Evolutionary conservation across 179 eudicot species (phyloP).

Genomic region (Sideroxylon spinosum): DNA sequence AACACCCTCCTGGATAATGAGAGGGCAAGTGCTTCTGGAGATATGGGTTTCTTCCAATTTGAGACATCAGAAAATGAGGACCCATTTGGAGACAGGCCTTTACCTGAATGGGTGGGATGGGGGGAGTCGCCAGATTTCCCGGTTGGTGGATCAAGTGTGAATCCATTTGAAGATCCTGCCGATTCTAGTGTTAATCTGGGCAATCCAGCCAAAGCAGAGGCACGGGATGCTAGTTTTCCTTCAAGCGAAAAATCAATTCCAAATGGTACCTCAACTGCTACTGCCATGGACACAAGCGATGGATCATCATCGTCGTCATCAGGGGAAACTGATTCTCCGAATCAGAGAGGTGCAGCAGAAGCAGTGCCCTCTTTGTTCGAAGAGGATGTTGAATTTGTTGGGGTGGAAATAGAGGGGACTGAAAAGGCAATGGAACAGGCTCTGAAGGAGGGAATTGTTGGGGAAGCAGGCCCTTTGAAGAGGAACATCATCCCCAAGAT

Average conservation of each 20-base stretch:
- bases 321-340: slow-evolving; percentile 25
- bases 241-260: slow-evolving; percentile 37
- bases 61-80: slow-evolving; percentile 41
- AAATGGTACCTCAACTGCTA: slow-evolving; percentile 37
- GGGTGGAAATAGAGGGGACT: slow-evolving; percentile 88
- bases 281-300: slow-evolving; percentile 27
- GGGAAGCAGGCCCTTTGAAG: slow-evolving; percentile 93
- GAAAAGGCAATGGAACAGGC: slow-evolving; percentile 98
- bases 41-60: slow-evolving; percentile 34
- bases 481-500: slow-evolving; percentile 37
- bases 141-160: slow-evolving; percentile 51
- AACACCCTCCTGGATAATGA: slow-evolving; percentile 17
- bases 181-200: slow-evolving; percentile 14
- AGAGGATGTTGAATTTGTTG: slow-evolving; percentile 96
- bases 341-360: slow-evolving; percentile 31
- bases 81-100: slow-evolving; percentile 51
- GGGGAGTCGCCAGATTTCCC: slow-evolving; percentile 51
- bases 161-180: slow-evolving; percentile 58
- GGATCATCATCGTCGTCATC: slow-evolving; percentile 15
- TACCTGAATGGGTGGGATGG: slow-evolving; percentile 79
- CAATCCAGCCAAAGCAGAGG: slow-evolving; percentile 23
- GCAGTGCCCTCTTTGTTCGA: slow-evolving; percentile 77
- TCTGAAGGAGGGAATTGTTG: slow-evolving; percentile 90
- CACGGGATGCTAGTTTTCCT: slow-evolving; percentile 21
- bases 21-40: slow-evolving; percentile 28